Percentiles rank a stretch among this genome's conserved stretches.
phyloP scores from a whole-genome alignment of 805 yeast species.

The Saitoella complicata region DNA sequence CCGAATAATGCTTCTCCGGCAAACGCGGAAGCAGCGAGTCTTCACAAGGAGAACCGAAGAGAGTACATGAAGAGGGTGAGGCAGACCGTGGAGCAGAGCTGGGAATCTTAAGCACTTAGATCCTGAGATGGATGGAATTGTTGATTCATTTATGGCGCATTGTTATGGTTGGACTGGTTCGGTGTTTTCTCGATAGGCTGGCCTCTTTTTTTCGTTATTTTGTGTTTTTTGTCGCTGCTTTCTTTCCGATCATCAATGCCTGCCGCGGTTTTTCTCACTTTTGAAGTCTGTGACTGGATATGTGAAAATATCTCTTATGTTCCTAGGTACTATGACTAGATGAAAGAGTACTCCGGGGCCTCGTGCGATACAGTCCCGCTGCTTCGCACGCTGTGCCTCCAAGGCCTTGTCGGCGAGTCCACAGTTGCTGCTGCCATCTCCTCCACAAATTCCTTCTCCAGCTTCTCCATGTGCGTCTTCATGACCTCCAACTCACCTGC shows the following conservation, averaged over 20 bases:
- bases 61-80: constrained; percentile 84
- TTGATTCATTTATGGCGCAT: neutral
- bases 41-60: constrained; percentile 85
- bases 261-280: neutral
- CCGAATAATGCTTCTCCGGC: constrained; percentile 96
- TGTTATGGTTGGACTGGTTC: neutral
- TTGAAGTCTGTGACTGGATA: neutral
- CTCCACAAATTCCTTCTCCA: too few species aligned
- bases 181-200: neutral
- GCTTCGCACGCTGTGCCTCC: too few species aligned
- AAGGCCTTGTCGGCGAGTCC: too few species aligned
- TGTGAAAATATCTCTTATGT: neutral
- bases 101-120: constrained; percentile 32
- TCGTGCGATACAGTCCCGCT: too few species aligned
- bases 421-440: too few species aligned
- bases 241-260: neutral
- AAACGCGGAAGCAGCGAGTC: constrained; percentile 90
- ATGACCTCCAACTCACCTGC: too few species aligned
- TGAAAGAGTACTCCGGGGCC: too few species aligned
- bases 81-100: constrained; percentile 85
- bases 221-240: neutral
- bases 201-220: neutral
- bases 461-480: too few species aligned
- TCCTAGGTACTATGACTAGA: too few species aligned
- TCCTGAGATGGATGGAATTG: neutral